phyloP scores from a whole-genome alignment of 306 rosid species.

The Acacia melanoxylon region DNA sequence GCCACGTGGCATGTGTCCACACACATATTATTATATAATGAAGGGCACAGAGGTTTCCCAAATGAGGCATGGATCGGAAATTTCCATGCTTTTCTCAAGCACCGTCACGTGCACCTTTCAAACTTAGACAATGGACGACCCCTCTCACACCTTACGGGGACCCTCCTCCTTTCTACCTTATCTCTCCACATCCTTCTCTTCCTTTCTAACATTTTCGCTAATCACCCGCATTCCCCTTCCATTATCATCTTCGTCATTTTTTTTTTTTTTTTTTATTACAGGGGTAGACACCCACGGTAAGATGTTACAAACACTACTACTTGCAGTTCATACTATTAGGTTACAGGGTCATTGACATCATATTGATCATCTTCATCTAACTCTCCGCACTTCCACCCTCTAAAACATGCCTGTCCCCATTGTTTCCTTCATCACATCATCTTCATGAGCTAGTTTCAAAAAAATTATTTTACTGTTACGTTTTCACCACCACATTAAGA shows the following conservation, averaged over 20 bases:
- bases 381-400: neutral
- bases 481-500: neutral
- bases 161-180: slow-evolving; percentile 32
- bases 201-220: slow-evolving; percentile 31
- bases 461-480: neutral
- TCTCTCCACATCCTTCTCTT: neutral
- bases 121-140: slow-evolving; percentile 28
- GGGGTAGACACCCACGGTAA: too few species aligned
- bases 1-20: slow-evolving; percentile 61
- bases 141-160: slow-evolving; percentile 38
- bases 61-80: slow-evolving; percentile 48
- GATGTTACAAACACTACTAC: too few species aligned
- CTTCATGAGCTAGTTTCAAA: neutral
- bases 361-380: neutral
- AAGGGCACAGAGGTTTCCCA: slow-evolving; percentile 34
- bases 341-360: neutral
- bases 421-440: neutral
- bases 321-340: too few species aligned
- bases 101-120: slow-evolving; percentile 59
- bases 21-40: slow-evolving; percentile 18
- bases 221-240: slow-evolving; percentile 36
- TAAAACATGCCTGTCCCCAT: neutral
- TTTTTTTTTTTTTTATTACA: too few species aligned
- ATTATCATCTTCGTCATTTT: neutral
- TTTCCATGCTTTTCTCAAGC: slow-evolving; percentile 49